phyloP scores from a whole-genome alignment of 2,329 filamentous ascomycete genomes.

The Trichoderma aggressivum region DNA sequence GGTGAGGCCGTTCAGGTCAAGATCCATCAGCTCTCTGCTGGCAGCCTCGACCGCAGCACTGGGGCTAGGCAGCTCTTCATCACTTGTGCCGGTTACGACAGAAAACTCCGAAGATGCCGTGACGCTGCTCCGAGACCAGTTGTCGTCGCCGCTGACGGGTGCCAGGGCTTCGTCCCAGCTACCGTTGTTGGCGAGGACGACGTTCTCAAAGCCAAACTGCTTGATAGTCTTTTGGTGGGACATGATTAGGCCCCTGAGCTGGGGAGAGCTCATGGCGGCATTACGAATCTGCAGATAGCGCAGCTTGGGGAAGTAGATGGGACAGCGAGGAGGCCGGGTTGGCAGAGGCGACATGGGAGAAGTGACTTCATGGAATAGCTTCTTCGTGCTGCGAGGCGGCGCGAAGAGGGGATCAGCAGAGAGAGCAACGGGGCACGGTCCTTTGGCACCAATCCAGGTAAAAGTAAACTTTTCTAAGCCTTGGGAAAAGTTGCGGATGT shows the following conservation, averaged over 20 bases:
- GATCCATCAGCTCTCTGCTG: conserved; percentile 44
- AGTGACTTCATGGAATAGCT: conserved; percentile 63
- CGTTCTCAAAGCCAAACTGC: conserved; percentile 78
- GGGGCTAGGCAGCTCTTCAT: conserved; percentile 42
- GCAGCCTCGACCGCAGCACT: conserved; percentile 56
- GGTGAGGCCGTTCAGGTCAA: conserved; percentile 39
- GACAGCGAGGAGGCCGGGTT: conserved; percentile 47
- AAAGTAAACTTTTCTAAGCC: conserved; percentile 70
- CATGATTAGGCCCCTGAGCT: conserved; percentile 66
- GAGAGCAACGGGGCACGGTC: conserved; percentile 70
- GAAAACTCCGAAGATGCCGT: conserved; percentile 31
- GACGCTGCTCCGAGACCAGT: conserved; percentile 35
- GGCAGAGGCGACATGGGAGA: conserved; percentile 62
- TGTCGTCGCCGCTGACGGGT: conserved; percentile 53
- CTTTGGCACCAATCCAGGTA: conserved; percentile 72
- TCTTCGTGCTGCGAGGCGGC: conserved; percentile 49
- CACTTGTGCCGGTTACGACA: conserved; percentile 33
- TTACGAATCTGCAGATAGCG: conserved; percentile 70
- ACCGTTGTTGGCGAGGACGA: conserved; percentile 63
- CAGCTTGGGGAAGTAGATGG: conserved; percentile 65
- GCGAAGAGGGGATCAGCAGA: conserved; percentile 68
- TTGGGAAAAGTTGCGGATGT: conserved; percentile 66
- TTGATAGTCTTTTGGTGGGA: conserved; percentile 64
- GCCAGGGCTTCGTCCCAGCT: conserved; percentile 81
- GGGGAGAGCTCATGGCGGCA: conserved; percentile 64